phyloP scores from a whole-genome alignment of 768 basidiomycete genomes.

The Russula sp. region DNA sequence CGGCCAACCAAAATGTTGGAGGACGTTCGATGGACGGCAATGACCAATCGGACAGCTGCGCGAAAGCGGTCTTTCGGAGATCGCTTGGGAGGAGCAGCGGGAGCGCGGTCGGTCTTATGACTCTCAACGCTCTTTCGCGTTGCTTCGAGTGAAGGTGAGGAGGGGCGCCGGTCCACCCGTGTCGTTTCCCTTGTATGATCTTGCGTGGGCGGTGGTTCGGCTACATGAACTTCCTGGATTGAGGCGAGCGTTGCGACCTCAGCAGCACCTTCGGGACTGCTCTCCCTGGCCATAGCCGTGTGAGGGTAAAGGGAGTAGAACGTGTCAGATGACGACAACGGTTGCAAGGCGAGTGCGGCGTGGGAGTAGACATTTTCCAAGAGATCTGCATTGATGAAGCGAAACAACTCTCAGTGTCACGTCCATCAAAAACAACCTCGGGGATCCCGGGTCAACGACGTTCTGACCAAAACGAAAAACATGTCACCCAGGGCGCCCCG shows the following conservation, averaged over 20 bases:
- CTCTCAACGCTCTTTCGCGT: not conserved
- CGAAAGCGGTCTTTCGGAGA: slow-evolving; percentile 54
- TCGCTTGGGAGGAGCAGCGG: slow-evolving; percentile 10
- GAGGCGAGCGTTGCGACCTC: slow-evolving; percentile 20
- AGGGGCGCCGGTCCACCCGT: not conserved
- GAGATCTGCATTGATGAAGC: not conserved
- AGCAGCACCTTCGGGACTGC: not conserved
- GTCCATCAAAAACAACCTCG: too few species aligned
- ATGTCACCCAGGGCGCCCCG: slow-evolving; percentile 28
- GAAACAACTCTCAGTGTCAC: too few species aligned
- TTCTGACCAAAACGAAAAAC: not conserved
- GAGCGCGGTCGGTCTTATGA: slow-evolving; percentile 3
- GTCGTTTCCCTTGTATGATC: not conserved
- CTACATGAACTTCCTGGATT: slow-evolving; percentile 11
- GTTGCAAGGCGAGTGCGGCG: not conserved
- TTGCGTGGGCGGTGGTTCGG: not conserved
- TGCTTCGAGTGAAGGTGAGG: not conserved
- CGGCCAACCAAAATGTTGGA: slow-evolving; percentile 38
- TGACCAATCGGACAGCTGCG: slow-evolving; percentile 56
- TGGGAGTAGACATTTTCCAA: not conserved
- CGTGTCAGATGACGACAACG: not conserved
- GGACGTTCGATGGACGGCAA: slow-evolving; percentile 57
- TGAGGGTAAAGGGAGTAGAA: not conserved
- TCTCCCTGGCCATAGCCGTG: slow-evolving; percentile 19
- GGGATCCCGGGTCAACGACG: too few species aligned